Evolutionary conservation across 352 stramenopile genomes (phyloP), one percentile per base, ranked within the genome.

Genomic region (Globisporangium heterothallicum): DNA sequence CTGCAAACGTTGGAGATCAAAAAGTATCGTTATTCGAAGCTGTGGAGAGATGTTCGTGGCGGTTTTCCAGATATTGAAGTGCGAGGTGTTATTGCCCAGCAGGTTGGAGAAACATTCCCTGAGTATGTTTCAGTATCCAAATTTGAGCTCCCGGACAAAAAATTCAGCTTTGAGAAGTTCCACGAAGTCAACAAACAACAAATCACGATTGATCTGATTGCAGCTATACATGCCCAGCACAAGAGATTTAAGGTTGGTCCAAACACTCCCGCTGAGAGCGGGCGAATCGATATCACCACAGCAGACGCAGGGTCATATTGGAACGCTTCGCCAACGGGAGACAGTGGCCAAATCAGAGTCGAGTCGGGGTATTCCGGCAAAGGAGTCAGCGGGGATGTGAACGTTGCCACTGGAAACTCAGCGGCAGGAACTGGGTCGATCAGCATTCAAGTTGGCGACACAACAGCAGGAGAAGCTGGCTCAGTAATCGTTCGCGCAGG

Each of bases 161-260:
- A 88, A 40, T 94, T 97, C 52, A 82, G 69, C 8, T 76, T 96
- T 27, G 68, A 94, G 34, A 58, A 96, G 41, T 98, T 98, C 57
- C 79, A 96, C 51, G 86, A 98, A 77, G 88, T 98, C 27, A 91
- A 98, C 70, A 97, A 98, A 56, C 84, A 96, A 42, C 72, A 75
- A 21, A 86, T 98, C 6, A 78, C 86, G 4, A 82, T 98, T 35
- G 94, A 98, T 64, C 53, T 97, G 6, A 63, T 98, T 35, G 83
- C 78, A 35, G 89, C 88, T 25, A 72, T 98, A 25, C 91, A 98
- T 60, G 79, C 90, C 2, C 82, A 92, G 18, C 66, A 89, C 48
- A 74, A 64, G 16, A 74, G 79, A 3, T 86, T 92, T 30, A 83
- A 67, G 27, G 61, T 92, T 49, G 70, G 68, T 0, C 63, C 71